These are phyloP conservation scores for Umbelopsis isabellina DNA, from an alignment of 192 early-diverging fungal genomes.

Conservation along the genomic window DNA sequence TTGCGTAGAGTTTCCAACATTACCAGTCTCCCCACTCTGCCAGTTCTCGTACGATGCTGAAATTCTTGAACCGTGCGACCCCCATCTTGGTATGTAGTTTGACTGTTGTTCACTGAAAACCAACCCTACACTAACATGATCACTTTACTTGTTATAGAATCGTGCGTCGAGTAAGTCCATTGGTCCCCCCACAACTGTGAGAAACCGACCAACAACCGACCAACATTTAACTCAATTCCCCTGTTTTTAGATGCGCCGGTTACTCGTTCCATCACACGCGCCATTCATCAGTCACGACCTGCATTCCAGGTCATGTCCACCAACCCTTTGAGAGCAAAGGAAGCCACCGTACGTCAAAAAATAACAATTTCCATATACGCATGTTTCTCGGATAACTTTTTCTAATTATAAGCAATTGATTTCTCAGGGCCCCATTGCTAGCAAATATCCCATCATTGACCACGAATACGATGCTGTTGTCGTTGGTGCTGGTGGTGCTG, in stretches of 20 bases:
- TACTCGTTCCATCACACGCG: constrained; percentile 14
- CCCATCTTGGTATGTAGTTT: constrained; percentile 9
- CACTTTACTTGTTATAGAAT: constrained; percentile 17
- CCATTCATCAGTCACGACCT: constrained; percentile 66
- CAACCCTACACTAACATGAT: neutral
- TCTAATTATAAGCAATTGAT: constrained; percentile 3
- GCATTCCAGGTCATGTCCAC: constrained; percentile 70
- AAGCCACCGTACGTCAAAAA: neutral
- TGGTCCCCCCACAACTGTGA: neutral
- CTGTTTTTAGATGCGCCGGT: neutral
- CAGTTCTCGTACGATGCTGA: constrained; percentile 15
- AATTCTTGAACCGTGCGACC: constrained; percentile 21
- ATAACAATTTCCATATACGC: neutral
- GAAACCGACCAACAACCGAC: neutral
- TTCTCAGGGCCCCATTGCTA: constrained; percentile 57
- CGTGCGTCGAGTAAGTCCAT: constrained; percentile 31
- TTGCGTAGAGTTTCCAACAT: constrained; percentile 13
- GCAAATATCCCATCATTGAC: constrained; percentile 93
- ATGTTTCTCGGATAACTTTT: neutral
- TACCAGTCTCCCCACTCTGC: constrained; percentile 8
- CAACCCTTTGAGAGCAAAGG: constrained; percentile 58
- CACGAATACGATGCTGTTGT: constrained; percentile 99
- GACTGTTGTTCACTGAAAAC: neutral
- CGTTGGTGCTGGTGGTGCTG: constrained; percentile 97
- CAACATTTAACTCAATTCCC: neutral